phyloP scores from a whole-genome alignment of 2,329 filamentous ascomycete genomes.

The Colletotrichum truncatum region DNA sequence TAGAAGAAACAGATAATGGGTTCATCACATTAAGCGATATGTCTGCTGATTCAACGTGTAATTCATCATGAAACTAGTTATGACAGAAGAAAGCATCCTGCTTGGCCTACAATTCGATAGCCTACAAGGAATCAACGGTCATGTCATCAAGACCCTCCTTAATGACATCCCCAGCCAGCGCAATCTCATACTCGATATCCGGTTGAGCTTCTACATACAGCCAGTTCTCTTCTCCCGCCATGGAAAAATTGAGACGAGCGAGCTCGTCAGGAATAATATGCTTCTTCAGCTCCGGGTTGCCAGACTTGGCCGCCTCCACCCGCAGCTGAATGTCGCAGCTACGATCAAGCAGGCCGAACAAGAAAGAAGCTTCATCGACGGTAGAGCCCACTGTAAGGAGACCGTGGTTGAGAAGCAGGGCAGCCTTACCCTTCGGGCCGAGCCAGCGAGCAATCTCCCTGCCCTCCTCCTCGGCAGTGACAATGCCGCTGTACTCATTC shows the following conservation, averaged over 20 bases:
- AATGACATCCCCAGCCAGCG: slow-evolving; percentile 45
- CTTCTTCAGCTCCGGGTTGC: slow-evolving; percentile 50
- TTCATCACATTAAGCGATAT: too few species aligned
- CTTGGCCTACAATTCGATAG: not conserved
- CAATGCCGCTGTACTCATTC: slow-evolving; percentile 38
- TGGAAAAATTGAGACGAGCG: slow-evolving; percentile 48
- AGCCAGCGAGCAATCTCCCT: not conserved
- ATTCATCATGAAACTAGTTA: too few species aligned
- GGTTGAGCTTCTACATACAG: slow-evolving; percentile 57
- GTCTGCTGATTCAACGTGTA: too few species aligned
- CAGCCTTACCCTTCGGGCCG: slow-evolving; percentile 49
- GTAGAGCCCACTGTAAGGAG: slow-evolving; percentile 74
- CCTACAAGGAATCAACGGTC: not conserved
- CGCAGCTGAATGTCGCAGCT: slow-evolving; percentile 69
- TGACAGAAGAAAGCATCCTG: too few species aligned
- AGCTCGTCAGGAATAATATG: slow-evolving; percentile 50
- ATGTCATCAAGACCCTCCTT: slow-evolving; percentile 35
- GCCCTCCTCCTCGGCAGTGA: slow-evolving; percentile 57
- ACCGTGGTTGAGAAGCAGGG: slow-evolving; percentile 65
- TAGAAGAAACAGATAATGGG: too few species aligned
- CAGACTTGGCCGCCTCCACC: slow-evolving; percentile 63
- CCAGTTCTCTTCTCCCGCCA: slow-evolving; percentile 56
- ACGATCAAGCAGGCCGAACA: slow-evolving; percentile 73
- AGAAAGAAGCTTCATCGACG: slow-evolving; percentile 77
- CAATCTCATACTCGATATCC: slow-evolving; percentile 57